phyloP scores from a whole-genome alignment of 306 rosid genomes.

The Lablab purpureus region DNA sequence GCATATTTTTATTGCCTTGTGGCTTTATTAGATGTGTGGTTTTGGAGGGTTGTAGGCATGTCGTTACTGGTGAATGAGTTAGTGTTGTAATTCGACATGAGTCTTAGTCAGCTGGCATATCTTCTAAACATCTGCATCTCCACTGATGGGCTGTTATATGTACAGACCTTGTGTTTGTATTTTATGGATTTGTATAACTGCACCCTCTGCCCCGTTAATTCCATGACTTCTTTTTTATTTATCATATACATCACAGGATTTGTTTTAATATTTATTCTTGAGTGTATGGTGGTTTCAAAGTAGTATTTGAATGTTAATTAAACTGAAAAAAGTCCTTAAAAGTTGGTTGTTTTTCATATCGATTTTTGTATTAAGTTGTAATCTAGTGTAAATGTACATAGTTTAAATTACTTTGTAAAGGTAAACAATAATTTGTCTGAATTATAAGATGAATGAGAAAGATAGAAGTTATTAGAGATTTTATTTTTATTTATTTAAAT shows the following conservation, averaged over 20 bases:
- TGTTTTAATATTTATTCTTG: neutral
- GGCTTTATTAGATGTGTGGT: conserved; percentile 46
- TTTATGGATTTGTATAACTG: conserved; percentile 32
- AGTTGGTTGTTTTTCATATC: too few relatives aligned
- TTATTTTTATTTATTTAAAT: too few relatives aligned
- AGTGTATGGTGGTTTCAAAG: too few relatives aligned
- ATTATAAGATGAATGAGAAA: too few relatives aligned
- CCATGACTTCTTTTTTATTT: neutral
- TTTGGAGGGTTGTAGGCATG: conserved; percentile 40
- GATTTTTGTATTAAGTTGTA: too few relatives aligned
- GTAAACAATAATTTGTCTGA: too few relatives aligned
- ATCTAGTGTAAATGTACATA: too few relatives aligned
- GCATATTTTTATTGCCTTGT: conserved; percentile 31
- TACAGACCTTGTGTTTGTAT: conserved; percentile 50
- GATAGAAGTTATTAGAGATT: too few relatives aligned
- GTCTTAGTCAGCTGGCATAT: conserved; percentile 28
- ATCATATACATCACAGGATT: neutral
- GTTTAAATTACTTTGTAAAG: too few relatives aligned
- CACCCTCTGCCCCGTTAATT: neutral
- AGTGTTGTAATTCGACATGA: conserved; percentile 34
- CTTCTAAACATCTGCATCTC: conserved; percentile 41
- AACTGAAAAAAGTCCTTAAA: too few relatives aligned
- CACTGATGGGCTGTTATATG: conserved; percentile 39
- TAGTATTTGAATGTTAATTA: too few relatives aligned
- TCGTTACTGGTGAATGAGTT: conserved; percentile 27